Percentiles rank a stretch among this genome's conserved stretches.
phyloP scores from a whole-genome alignment of 805 yeast genomes.

The Blastobotrys mokoenaii region DNA sequence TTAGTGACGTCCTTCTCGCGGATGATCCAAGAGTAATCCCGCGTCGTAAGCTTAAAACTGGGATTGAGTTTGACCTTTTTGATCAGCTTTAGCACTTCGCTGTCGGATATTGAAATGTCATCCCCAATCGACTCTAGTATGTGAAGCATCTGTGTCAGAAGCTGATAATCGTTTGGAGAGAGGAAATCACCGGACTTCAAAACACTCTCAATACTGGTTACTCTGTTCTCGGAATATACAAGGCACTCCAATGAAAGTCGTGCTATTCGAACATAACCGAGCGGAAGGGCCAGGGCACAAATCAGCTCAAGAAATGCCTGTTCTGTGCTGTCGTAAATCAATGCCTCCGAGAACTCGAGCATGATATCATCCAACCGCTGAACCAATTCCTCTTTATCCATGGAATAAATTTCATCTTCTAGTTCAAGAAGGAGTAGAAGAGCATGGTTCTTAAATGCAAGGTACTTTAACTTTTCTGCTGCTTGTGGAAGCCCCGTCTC shows the following conservation, averaged over 20 bases:
- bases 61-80: conserved; percentile 1
- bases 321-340: conserved; percentile 27
- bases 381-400: conserved; percentile 23
- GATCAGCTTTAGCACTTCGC: conserved; percentile 1
- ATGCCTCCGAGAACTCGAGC: conserved; percentile 57
- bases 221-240: conserved; percentile 11
- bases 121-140: conserved; percentile 14
- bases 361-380: conserved; percentile 36
- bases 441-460: conserved; percentile 78
- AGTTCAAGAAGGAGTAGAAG: conserved; percentile 47
- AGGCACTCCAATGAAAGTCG: conserved; percentile 19
- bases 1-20: conserved; percentile 6
- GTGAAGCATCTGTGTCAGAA: conserved; percentile 2
- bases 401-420: conserved; percentile 18
- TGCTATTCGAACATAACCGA: conserved; percentile 18
- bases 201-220: conserved; percentile 10
- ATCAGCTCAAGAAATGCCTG: conserved; percentile 16
- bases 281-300: conserved; percentile 10
- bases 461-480: conserved; percentile 62
- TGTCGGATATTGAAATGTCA: conserved; percentile 3
- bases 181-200: conserved; percentile 11
- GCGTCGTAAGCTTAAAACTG: background rate
- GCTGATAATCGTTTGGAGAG: conserved; percentile 10
- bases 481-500: conserved; percentile 49
- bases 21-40: conserved; percentile 11